Base-by-base conservation (phyloP, 441 rosid species). In the Pelargonium fulgidum region DNA sequence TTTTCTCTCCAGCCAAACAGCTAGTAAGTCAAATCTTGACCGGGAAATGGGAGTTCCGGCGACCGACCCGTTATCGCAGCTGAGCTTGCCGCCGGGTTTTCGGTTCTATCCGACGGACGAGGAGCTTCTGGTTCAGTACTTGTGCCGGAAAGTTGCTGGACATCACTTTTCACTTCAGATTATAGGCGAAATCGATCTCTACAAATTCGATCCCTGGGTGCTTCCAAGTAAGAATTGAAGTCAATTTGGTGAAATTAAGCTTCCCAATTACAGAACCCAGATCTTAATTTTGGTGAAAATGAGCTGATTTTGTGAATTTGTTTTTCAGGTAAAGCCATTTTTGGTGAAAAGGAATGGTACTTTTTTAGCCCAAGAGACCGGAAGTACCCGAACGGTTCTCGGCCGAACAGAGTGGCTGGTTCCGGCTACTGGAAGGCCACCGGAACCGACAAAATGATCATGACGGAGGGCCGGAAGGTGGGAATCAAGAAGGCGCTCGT, bases 371-470 rank as follows among this genome's bases (percentile, higher is more conserved):
- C 24, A 0, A 22, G 24, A 22, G 24, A 22, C 73, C 67, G 98
- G 70, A 93, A 93, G 68, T 93, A 93, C 69, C 99, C 99, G 0
- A 93, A 93, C 81, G 97, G 99, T n/a, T 87, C 97, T 0, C 80
- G 99, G 70, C 99, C 99, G 3, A 93, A 93, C 33, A 78, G 97
- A 50, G 99, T 89, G 8, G 95, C 99, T 7, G 97, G 96, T 7
- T 71, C 99, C 0, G 99, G 99, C 14, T 93, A 93, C 70, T 93
- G 99, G 99, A 93, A 93, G 75, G 99, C 99, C 0, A 93, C 99
- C 1, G 99, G 99, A 13, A 91, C 99, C 0, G 99, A 93, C 77
- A 93, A 91, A 59, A 1, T 85, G 7, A 94, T 94, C 65, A 78
- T 82, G 0, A 80, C 85, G 0, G 96, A 85, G 11, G 96, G 94